Conservation (phyloP, 441 rosid species). For the Populus hybrid region DNA sequence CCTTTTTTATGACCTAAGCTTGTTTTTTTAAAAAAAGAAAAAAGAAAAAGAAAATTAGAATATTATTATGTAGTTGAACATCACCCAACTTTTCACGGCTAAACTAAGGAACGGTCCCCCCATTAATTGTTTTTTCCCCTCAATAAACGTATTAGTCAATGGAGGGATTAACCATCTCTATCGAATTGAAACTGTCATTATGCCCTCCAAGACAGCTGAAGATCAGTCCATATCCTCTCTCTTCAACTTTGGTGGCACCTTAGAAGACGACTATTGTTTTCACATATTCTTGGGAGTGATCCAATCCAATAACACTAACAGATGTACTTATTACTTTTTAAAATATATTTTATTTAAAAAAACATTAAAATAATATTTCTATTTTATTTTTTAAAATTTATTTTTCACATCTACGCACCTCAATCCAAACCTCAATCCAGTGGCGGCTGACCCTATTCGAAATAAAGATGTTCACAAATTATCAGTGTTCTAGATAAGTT, state of each 20-base stretch:
- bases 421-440: too few relatives aligned
- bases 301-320: background rate
- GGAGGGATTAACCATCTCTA: background rate
- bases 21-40: too few relatives aligned
- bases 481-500: background rate
- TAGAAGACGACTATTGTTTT: background rate
- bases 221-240: background rate
- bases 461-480: too few relatives aligned
- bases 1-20: too few relatives aligned
- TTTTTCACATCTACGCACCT: too few relatives aligned
- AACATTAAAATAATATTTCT: too few relatives aligned
- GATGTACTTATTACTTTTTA: too few relatives aligned
- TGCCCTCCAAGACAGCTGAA: background rate
- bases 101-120: background rate
- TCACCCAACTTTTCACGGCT: too few relatives aligned
- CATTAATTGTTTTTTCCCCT: background rate
- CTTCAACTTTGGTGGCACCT: background rate
- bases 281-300: background rate
- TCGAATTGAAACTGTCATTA: background rate
- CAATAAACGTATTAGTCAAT: background rate
- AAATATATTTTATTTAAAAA: too few relatives aligned
- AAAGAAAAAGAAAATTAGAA: too few relatives aligned
- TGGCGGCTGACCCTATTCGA: background rate
- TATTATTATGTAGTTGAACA: too few relatives aligned
- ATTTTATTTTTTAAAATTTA: too few relatives aligned